Base-by-base conservation (phyloP, 768 basidiomycete genomes). In the Myochromella boudieri region DNA sequence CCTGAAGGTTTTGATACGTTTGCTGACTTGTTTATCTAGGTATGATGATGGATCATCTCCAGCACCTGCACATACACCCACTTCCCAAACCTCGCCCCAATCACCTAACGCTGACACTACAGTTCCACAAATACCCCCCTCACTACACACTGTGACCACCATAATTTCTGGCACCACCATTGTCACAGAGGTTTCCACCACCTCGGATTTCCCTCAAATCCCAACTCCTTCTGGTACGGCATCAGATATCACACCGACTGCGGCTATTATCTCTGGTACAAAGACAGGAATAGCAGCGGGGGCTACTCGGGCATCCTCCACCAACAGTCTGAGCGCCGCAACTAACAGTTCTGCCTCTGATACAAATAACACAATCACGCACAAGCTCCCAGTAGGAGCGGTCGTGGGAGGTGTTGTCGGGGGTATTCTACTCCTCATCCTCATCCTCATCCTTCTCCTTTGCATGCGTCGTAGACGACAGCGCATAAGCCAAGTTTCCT, bases 361-460 rank as follows among this genome's bases (percentile, higher is more conserved):
- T 26, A 15, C 9, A 21, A 24, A 15, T 17, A 9, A 14, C 9
- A 18, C 12, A 21, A 15, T 29, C 11, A 15, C 21, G 15, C 31
- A 37, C 7, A 47, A 43, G 34, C 17, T 28, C 31, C 27, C 32
- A 15, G 33, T 49, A 2, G 55, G 45, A 18, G 55, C 46, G 4
- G 41, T 53, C 1, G 51, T 38, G 25, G 58, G 55, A 4, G 51
- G 50, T 8, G 46, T 50, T 25, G 46, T 44, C 1, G 55, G 53
- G 6, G 48, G 48, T 5, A 15, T 52, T n/a, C 41, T 28, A 3
- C 34, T 56, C 1, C 4, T 46, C 28, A 2, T 42, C 36, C 11
- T 28, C 42, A 5, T 50, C 5, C 24, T 41, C 37, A 18, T 36
- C 6, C n/a, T 53, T 12, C 24, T 54, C 7, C 31, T 50, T 7